Base-by-base conservation (phyloP, 768 basidiomycete species). In the Amyloporia xantha region DNA sequence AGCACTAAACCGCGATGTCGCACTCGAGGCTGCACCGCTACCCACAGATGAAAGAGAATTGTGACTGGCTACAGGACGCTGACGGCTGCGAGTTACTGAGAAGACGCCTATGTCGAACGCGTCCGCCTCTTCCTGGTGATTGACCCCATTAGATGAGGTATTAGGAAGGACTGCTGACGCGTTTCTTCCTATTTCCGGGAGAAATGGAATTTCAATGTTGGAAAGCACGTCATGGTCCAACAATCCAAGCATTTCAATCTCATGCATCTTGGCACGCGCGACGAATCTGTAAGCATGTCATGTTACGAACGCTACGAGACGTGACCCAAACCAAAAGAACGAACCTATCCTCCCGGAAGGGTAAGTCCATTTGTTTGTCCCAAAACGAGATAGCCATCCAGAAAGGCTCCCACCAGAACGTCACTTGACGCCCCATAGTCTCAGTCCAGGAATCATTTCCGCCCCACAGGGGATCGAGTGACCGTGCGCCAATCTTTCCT, bases 231-330 rank as follows among this genome's bases (percentile, higher is more conserved):
- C 92, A 56, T 94, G 89, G 55, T 92, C 92, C 38, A 95, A 72
- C 7, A 95, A 70, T 5, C 94, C 94, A 1, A 96, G 77, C 88
- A 91, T 94, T 60, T 96, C 88, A 33, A 96, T 91, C 61, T 94
- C 90, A 59, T 92, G 90, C 91, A 96, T 95, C 68, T 91, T 90
- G n/a, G 89, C 92, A 25, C 95, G 81, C 4, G 91, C 86, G 21
- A 97, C 73, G 62, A 97, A 98, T 52, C 95, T 93, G 55, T 33
- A 49, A 43, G 5, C n/a, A 21, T 20, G 24, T 28, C 25, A n/a
- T n/a, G n/a, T n/a, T 37, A 51, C 23, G 28, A 53, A 23, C 30
- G 42, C 40, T 19, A 19, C 15, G 25, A 35, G 17, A 24, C n/a
- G n/a, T n/a, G n/a, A n/a, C n/a, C n/a, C n/a, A n/a, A n/a, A n/a